Conservation (phyloP, 106 monocot genomes). For the Dendrobium chrysotoxum region DNA sequence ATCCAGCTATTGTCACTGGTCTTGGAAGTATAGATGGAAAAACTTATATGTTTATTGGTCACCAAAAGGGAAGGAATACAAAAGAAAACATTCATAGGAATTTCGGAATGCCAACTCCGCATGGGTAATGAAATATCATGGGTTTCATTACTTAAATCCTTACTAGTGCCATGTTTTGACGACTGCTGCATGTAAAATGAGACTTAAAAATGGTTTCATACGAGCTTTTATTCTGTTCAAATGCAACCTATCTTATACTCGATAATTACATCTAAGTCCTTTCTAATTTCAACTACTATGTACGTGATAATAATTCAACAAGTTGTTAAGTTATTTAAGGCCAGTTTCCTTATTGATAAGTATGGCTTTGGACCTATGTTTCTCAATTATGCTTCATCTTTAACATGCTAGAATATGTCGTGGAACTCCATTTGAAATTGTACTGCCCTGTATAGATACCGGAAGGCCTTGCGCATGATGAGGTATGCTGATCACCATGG, state of each 20-base stretch:
- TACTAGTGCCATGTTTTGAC: not conserved
- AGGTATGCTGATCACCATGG: constrained; percentile 85
- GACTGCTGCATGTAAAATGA: not conserved
- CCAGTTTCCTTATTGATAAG: not conserved
- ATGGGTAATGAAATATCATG: constrained; percentile 50
- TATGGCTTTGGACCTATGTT: not conserved
- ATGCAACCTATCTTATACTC: not conserved
- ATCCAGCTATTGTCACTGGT: constrained; percentile 85
- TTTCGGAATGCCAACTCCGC: constrained; percentile 97
- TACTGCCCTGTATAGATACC: constrained; percentile 35
- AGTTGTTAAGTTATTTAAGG: not conserved
- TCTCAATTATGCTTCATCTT: not conserved
- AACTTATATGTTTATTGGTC: constrained; percentile 84
- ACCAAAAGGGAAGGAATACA: constrained; percentile 90
- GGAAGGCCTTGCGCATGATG: constrained; percentile 89
- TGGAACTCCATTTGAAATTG: not conserved
- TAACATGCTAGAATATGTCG: not conserved
- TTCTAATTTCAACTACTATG: not conserved
- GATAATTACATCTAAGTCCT: not conserved
- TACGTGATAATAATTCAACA: not conserved
- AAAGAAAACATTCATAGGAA: constrained; percentile 90
- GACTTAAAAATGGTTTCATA: not conserved
- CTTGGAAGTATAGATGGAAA: constrained; percentile 78
- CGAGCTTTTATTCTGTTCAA: not conserved
- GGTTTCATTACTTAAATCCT: not conserved